phyloP scores from a whole-genome alignment of 129 eudicot genomes.

The Saposhnikovia divaricata region DNA sequence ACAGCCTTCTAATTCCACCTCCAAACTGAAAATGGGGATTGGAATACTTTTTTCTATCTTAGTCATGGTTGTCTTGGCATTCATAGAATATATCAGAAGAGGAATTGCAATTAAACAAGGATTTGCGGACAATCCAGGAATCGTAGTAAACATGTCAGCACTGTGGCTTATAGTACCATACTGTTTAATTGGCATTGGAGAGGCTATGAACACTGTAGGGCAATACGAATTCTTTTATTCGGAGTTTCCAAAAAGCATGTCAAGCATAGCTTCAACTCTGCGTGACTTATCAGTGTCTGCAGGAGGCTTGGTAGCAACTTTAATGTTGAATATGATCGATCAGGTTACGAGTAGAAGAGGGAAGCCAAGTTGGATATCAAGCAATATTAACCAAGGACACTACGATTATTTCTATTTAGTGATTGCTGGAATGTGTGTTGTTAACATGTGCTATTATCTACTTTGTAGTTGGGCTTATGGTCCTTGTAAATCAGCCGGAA shows the following conservation, averaged over 20 bases:
- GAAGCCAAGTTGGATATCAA: constrained; percentile 44
- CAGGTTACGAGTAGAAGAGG: constrained; percentile 24
- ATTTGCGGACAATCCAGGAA: neutral
- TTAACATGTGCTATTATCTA: neutral
- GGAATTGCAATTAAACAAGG: constrained; percentile 15
- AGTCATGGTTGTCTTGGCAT: constrained; percentile 19
- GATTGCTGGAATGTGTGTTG: constrained; percentile 19
- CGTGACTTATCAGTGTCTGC: constrained; percentile 15
- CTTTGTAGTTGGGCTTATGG: constrained; percentile 14
- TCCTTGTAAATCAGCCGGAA: neutral
- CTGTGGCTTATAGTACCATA: constrained; percentile 40
- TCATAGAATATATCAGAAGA: constrained; percentile 25
- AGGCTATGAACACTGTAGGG: neutral
- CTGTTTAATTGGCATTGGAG: neutral
- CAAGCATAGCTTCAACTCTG: constrained; percentile 37
- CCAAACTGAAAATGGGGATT: constrained; percentile 37
- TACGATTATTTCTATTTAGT: constrained; percentile 39
- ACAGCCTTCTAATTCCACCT: constrained; percentile 11
- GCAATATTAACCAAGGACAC: constrained; percentile 41
- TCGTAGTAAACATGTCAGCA: constrained; percentile 15
- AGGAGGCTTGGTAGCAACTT: constrained; percentile 35
- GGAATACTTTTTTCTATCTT: constrained; percentile 19
- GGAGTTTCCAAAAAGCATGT: constrained; percentile 50
- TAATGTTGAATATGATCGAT: constrained; percentile 28
- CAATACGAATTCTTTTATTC: constrained; percentile 30